These are phyloP conservation scores for Fusarium equiseti DNA, from an alignment of 2,329 filamentous ascomycete species.

Conservation along the genomic window DNA sequence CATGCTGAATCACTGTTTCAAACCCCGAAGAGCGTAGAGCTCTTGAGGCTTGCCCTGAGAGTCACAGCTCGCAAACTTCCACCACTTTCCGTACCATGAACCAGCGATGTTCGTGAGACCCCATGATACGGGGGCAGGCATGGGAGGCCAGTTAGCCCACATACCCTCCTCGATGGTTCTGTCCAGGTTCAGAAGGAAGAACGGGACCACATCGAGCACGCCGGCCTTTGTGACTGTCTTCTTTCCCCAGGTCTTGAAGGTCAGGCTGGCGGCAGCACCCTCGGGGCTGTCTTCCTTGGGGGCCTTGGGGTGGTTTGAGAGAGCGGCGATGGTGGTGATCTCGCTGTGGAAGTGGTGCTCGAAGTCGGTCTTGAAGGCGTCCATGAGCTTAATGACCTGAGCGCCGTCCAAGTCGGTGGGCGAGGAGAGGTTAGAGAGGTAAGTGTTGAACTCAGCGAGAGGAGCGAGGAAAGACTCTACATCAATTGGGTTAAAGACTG, in stretches of 20 bases:
- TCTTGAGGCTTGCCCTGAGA: constrained; percentile 63
- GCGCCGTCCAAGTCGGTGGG: constrained; percentile 58
- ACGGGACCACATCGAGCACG: constrained; percentile 70
- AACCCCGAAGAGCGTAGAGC: constrained; percentile 61
- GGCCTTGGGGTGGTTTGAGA: constrained; percentile 63
- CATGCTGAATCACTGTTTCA: constrained; percentile 11
- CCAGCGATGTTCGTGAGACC: constrained; percentile 69
- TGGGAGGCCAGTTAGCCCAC: constrained; percentile 74
- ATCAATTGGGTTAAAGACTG: background rate
- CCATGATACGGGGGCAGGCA: constrained; percentile 71
- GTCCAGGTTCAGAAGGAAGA: constrained; percentile 74
- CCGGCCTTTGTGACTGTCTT: constrained; percentile 72
- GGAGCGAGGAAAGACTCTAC: constrained; percentile 63
- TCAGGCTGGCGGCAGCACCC: constrained; percentile 59
- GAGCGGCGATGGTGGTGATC: constrained; percentile 63
- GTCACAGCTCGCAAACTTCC: constrained; percentile 75
- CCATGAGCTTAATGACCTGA: constrained; percentile 64
- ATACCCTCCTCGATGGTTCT: constrained; percentile 67
- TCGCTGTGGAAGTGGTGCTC: constrained; percentile 68
- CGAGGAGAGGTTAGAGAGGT: constrained; percentile 59
- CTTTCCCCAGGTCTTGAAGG: constrained; percentile 73
- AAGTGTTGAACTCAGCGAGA: constrained; percentile 64
- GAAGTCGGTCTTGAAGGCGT: constrained; percentile 63
- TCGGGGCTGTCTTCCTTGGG: constrained; percentile 61
- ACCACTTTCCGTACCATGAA: constrained; percentile 67